Percentiles rank a stretch among this genome's conserved stretches.
phyloP scores from a whole-genome alignment of 2,329 filamentous ascomycete species.

The Hymenotorrendiella dingleyae region DNA sequence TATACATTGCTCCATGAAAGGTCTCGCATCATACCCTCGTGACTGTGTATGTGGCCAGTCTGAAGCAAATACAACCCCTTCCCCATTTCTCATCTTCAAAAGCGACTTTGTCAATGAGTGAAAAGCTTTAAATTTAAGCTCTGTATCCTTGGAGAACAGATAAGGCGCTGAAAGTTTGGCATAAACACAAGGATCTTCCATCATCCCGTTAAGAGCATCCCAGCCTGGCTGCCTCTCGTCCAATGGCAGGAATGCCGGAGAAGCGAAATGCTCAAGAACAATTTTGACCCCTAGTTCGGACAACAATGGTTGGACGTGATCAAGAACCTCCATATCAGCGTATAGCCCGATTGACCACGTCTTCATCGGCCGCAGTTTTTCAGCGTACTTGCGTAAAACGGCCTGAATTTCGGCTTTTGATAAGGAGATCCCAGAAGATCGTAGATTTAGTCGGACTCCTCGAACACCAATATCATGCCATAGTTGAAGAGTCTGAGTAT shows the following conservation, averaged over 20 bases:
- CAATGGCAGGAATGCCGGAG: slow-evolving; percentile 5
- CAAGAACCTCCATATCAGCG: slow-evolving; percentile 10
- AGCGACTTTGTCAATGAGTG: slow-evolving; percentile 45
- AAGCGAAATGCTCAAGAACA: slow-evolving; percentile 1
- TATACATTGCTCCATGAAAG: slow-evolving; percentile 48
- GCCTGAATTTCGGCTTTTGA: slow-evolving; percentile 16
- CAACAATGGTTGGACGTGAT: slow-evolving; percentile 10
- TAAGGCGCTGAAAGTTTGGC: slow-evolving; percentile 45
- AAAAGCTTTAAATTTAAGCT: slow-evolving; percentile 39
- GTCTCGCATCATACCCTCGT: slow-evolving; percentile 48
- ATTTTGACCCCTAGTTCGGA: slow-evolving; percentile 7
- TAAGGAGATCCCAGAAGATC: slow-evolving; percentile 39
- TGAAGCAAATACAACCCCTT: slow-evolving; percentile 48
- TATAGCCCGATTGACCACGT: slow-evolving; percentile 9
- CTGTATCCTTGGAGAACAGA: slow-evolving; percentile 41
- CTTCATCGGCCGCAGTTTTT: slow-evolving; percentile 37
- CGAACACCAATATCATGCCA: slow-evolving; percentile 55
- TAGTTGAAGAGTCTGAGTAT: slow-evolving; percentile 35
- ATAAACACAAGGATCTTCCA: slow-evolving; percentile 27
- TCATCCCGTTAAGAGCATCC: slow-evolving; percentile 5
- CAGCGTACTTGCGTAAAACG: slow-evolving; percentile 38
- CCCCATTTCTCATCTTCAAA: slow-evolving; percentile 35
- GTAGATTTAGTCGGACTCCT: slow-evolving; percentile 53
- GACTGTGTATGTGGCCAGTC: slow-evolving; percentile 62
- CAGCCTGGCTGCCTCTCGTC: neutral